Evolutionary conservation across 495 filamentous ascomycete genomes (phyloP), one percentile per base, ranked within the genome.

Genomic region (Aspergillus baeticus): DNA sequence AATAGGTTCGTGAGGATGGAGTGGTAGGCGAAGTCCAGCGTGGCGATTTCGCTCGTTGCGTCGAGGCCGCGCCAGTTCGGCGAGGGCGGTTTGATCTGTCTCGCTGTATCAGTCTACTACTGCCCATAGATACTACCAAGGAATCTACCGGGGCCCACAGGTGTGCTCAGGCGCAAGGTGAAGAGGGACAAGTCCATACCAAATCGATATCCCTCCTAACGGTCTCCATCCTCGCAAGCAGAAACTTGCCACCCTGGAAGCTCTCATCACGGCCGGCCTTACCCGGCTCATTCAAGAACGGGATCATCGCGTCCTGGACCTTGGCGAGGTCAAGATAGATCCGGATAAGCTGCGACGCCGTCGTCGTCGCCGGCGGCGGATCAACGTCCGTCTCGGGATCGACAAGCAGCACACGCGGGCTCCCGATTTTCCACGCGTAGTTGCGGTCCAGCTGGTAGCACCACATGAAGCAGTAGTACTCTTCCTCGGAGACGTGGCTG

Each of bases 361-460:
- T 21, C 1, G 54, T 53, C 0, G 39, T 13, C 22, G 26, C 11
- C 14, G 35, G 26, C 10, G 41, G 15, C 7, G 42, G 33, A 8
- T 51, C 37, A 21, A 54, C 47, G 0, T 47, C 54, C 5, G 50
- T 15, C 10, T 47, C 35, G 10, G 33, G 22, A 1, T 63, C 51
- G 17, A 66, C 50, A 14, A 42, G 52, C 13, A 47, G 41, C 48
- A 33, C 53, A 44, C 14, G 52, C 38, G 13, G 35, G 41, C 17
- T 51, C 5, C 44, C 58, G 13, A 60, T 43, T 39, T 64, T 67
- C 37, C 53, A 62, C 2, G 61, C 61, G 26, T 67, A 57, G 36
- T 64, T 67, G 22, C 57, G 47, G 36, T 67, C 64, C 35, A 67
- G 33, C 34, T 51, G 62, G 23, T 67, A 67, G 46, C 64, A 67